These are phyloP conservation scores for Hypoxylon sp. DNA, from an alignment of 2,329 filamentous ascomycete species.

Conservation along the genomic window DNA sequence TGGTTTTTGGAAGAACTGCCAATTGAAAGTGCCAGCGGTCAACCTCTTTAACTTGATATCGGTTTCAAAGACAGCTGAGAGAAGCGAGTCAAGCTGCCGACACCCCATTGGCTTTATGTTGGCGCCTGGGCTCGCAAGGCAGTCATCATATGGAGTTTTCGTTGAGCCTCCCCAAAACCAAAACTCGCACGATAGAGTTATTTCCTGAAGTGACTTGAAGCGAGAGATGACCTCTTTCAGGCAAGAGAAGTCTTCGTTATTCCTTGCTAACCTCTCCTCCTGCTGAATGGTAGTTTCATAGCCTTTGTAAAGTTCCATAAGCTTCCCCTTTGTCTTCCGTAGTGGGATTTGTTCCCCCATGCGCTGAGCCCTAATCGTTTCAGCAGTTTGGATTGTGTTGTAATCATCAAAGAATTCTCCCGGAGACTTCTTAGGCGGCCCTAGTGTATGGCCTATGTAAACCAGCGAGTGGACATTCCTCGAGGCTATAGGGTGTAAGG, in stretches of 20 bases:
- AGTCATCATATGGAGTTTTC: conserved; percentile 30
- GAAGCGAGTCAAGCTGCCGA: conserved; percentile 47
- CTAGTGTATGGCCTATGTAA: conserved; percentile 46
- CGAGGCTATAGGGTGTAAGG: conserved; percentile 47
- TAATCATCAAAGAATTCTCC: conserved; percentile 36
- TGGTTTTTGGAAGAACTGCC: conserved; percentile 49
- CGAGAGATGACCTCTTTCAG: conserved; percentile 47
- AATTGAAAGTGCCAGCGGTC: conserved; percentile 44
- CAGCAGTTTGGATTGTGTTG: neutral
- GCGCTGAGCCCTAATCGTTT: neutral
- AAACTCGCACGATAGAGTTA: conserved; percentile 44
- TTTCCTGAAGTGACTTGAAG: conserved; percentile 44
- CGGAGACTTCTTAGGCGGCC: conserved; percentile 35
- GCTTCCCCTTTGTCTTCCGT: conserved; percentile 17
- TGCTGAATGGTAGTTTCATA: conserved; percentile 40
- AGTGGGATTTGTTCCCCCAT: conserved; percentile 1
- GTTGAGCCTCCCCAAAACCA: conserved; percentile 34
- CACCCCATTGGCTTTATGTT: conserved; percentile 42
- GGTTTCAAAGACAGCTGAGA: conserved; percentile 43
- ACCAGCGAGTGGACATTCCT: conserved; percentile 49
- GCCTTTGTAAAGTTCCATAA: conserved; percentile 42
- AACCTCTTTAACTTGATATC: conserved; percentile 42
- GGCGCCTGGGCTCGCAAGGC: conserved; percentile 14
- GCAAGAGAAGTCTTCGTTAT: conserved; percentile 35
- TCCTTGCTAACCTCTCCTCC: conserved; percentile 41